Base-by-base conservation (phyloP, 805 yeast genomes). In the Suhomyces kilbournensis region DNA sequence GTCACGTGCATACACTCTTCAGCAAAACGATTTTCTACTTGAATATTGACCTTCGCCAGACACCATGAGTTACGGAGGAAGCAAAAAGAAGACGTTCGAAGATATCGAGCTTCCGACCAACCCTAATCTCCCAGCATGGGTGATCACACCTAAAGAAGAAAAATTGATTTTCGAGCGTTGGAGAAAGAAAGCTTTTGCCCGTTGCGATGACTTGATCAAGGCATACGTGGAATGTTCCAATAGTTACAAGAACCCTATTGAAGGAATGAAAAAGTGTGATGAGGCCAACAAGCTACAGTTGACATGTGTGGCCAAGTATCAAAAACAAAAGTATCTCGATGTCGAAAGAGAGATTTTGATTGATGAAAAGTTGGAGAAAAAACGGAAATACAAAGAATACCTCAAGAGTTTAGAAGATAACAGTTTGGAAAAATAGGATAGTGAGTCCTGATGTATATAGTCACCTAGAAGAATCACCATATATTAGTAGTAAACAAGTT, bases 91-190 rank as follows among this genome's bases (percentile, higher is more conserved):
- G 53, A 61, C 71, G 15, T 72, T 64, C 56, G 74, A 71, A 38
- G 74, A 68, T 40, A 64, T 70, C 7, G 74, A 72, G 26, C 67
- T 74, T 49, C 75, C 71, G 30, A 64, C 73, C 4, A 72, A 75
- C 59, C 78, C 78, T 32, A 70, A 68, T 56, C 70, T 88, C 25
- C 96, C 96, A 1, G 72, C 80, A 10, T 88, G 96, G 96, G 80
- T 86, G 56, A 71, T 88, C 20, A 80, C 89, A 0, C 93, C 94
- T 12, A 79, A 77, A 56, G 94, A 88, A 64, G 96, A 88, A 63
- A 84, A 83, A 67, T 80, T 83, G 53, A 84, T 86, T 34, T 82
- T 88, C 61, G 83, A 80, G 58, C 80, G 88, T 60, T 83, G 92
- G 85, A 82, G 87, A 65, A 78, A 73, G 53, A 75, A 76, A 61